Evolutionary conservation across 2,329 filamentous ascomycete species (phyloP).

Genomic region (Pezicula neosporulosa): DNA sequence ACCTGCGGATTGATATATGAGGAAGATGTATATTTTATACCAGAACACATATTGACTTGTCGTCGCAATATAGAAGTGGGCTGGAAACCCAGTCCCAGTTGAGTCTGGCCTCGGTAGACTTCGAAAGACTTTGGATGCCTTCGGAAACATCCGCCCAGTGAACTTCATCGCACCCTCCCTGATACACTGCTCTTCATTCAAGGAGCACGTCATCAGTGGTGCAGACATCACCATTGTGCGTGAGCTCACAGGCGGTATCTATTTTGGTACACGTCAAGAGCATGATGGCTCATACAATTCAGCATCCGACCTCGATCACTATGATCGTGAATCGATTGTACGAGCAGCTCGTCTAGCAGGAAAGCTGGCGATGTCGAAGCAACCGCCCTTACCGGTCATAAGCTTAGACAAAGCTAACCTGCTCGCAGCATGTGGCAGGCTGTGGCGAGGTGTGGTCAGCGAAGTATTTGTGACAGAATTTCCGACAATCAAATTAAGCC

Average conservation of each 20-base stretch:
- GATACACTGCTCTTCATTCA: not conserved
- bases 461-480: slow-evolving; percentile 1
- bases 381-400: slow-evolving; percentile 1
- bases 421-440: slow-evolving; percentile 1
- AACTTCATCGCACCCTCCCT: slow-evolving; percentile 1
- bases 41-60: not conserved
- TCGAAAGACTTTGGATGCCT: not conserved
- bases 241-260: slow-evolving; percentile 1
- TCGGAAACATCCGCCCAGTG: not conserved
- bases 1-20: not conserved
- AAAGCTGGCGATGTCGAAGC: not conserved
- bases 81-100: not conserved
- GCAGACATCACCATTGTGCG: slow-evolving; percentile 1
- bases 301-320: not conserved
- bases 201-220: not conserved
- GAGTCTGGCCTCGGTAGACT: slow-evolving; percentile 1
- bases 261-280: slow-evolving; percentile 1
- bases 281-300: not conserved
- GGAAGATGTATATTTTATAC: not conserved
- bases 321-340: not conserved
- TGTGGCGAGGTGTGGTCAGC: not conserved
- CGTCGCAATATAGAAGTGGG: not conserved
- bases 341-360: slow-evolving; percentile 2
- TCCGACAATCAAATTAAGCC: not conserved
- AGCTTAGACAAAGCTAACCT: slow-evolving; percentile 4